Percentiles rank a stretch among this genome's conserved stretches.
phyloP scores from a whole-genome alignment of 441 rosid genomes.

The Sinapis alba region DNA sequence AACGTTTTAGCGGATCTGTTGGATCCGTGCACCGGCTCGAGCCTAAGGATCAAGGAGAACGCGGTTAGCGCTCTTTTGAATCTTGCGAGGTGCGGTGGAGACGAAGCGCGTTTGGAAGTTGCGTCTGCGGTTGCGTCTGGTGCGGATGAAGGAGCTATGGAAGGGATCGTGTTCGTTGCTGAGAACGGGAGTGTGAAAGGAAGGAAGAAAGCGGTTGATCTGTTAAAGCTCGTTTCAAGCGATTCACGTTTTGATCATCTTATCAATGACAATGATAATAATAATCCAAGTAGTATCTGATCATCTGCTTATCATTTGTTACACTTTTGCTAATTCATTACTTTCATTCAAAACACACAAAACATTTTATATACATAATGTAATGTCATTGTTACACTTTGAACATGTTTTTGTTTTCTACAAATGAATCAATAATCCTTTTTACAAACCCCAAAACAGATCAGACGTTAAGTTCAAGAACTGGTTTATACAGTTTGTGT shows the following conservation, averaged over 20 bases:
- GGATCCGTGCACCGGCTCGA: constrained; percentile 73
- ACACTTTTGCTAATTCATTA: neutral
- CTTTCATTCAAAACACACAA: neutral
- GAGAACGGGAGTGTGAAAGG: constrained; percentile 70
- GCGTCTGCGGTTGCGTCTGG: constrained; percentile 43
- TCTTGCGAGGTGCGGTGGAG: constrained; percentile 63
- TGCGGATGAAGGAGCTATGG: constrained; percentile 45
- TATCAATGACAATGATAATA: constrained; percentile 5
- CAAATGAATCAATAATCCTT: constrained; percentile 12
- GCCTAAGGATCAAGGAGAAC: constrained; percentile 69
- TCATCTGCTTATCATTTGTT: neutral
- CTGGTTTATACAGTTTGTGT: constrained; percentile 41
- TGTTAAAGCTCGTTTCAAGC: constrained; percentile 49
- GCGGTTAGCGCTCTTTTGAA: constrained; percentile 75
- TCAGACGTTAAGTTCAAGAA: constrained; percentile 6
- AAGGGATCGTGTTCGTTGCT: constrained; percentile 61
- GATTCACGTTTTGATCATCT: constrained; percentile 41
- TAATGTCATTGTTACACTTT: neutral
- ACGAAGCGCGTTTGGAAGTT: constrained; percentile 51
- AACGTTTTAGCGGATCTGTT: constrained; percentile 68
- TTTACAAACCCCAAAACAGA: neutral
- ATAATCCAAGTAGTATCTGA: neutral
- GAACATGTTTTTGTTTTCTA: neutral
- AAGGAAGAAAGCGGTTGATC: constrained; percentile 60
- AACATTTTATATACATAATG: neutral